Evolutionary conservation across 306 rosid genomes (phyloP).

Genomic region (Castanospermum australe): DNA sequence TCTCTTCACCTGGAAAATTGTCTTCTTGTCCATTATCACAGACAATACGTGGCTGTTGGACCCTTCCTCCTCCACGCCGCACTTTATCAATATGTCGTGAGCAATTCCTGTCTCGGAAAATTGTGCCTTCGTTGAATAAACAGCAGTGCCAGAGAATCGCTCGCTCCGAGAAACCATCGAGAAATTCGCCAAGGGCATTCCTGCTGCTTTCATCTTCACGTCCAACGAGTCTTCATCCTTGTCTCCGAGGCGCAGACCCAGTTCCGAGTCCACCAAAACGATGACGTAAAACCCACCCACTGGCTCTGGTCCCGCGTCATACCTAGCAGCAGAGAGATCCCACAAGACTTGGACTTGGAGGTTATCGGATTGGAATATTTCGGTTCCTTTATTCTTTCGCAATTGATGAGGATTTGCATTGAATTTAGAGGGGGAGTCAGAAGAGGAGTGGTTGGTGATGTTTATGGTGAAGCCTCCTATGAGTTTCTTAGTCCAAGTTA

Average conservation of each 20-base stretch:
- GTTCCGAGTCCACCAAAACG: conserved; percentile 57
- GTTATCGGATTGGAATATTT: conserved; percentile 26
- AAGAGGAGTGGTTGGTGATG: conserved; percentile 5
- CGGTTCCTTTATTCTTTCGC: conserved; percentile 40
- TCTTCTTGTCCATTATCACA: conserved; percentile 64
- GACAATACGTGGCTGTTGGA: conserved; percentile 37
- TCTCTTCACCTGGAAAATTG: conserved; percentile 64
- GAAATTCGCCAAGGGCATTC: conserved; percentile 6
- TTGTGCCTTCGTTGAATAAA: conserved; percentile 61
- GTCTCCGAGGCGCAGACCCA: conserved; percentile 60
- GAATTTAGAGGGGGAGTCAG: background rate
- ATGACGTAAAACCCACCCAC: conserved; percentile 47
- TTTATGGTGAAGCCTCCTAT: conserved; percentile 45
- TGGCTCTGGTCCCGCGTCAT: conserved; percentile 69
- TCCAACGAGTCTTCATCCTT: conserved; percentile 26
- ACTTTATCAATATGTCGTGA: conserved; percentile 73
- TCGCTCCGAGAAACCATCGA: conserved; percentile 64
- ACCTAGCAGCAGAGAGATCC: conserved; percentile 68
- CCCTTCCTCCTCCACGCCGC: conserved; percentile 44
- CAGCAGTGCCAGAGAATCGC: conserved; percentile 38
- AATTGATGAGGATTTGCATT: conserved; percentile 22
- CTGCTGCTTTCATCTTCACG: background rate
- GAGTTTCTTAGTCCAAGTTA: conserved; percentile 59
- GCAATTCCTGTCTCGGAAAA: conserved; percentile 49
- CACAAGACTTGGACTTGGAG: conserved; percentile 47